Base-by-base conservation (phyloP, 164 flowering plant genomes). In the Nymphaea colorata region DNA sequence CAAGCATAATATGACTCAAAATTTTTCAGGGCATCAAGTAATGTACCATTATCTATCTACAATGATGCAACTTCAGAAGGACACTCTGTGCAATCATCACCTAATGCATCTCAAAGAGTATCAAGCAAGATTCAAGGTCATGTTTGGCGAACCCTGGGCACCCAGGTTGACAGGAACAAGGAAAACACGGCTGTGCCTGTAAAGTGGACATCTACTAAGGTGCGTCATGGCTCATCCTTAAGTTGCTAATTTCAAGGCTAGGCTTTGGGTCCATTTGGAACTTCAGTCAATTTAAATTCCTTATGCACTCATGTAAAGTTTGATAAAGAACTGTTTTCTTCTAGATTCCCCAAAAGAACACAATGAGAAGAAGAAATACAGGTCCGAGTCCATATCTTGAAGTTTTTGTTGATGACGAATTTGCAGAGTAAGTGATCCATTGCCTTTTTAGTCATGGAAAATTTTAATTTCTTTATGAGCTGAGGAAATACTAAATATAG, bases 371-470 rank as follows among this genome's bases (percentile, higher is more conserved):
- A 70, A 83, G 67, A 67, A 75, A 76, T 67, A 67, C 82, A 65
- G 44, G 81, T 70, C 25, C 85, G 51, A 70, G 79, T 66, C 62
- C 83, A 45, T 25, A 71, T 67, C 83, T 93, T 75, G 84, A 87
- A 71, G 93, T 93, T 73, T 93, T 91, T 72, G 86, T 93, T 69
- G 98, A 90, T 66, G 97, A 89, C 42, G 97, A 87, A 73, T 89
- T 82, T 78, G 68, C 79, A 69, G 82, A 75, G 98, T 91, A 79
- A 82, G 90, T 76, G 59, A 57, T 67, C 11, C 51, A 62, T 18
- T 44, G 15, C 42, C 36, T 17, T 53, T 17, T 17, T 17, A 10
- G 64, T 17, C 64, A 12, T 12, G 11, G 42, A 41, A 61, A 3
- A 4, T 11, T 61, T 12, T 61, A 4, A 7, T 61, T 4, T 61